Evolutionary conservation across 2,329 filamentous ascomycete genomes (phyloP), one percentile per base, ranked within the genome.

Genomic region (Geosmithia putterillii): DNA sequence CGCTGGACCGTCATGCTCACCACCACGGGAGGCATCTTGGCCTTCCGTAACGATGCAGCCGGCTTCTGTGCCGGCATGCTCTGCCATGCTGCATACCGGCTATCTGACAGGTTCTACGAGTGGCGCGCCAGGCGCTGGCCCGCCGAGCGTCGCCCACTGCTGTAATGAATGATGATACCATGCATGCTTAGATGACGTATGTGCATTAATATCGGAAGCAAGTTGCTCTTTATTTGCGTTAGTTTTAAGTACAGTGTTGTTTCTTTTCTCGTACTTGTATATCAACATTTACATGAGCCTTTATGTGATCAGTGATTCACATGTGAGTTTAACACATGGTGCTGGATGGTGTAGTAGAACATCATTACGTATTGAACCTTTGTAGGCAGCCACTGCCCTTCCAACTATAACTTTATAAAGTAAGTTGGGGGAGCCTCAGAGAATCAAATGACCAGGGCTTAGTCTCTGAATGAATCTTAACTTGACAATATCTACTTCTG

Each of bases 1-100:
- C 72, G 88, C 45, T 95, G 86, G 84, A 85, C 79, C 19, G 81
- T 95, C 0, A 94, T 95, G 88, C 71, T 95, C 46, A 81, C 89
- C 48, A 96, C 90, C 0, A 79, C 86, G 8, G 88, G 85, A 0
- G 75, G 83, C 3, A 73, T 94, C 43, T 62, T 96, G 41, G 87
- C 86, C 0, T 95, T 94, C 54, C 83, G 79, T 59, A 96, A 95
- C 55, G 89, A 94, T 61, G 88, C 82, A 0, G 75, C 95, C 6
- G 90, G 90, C 0, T 95, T 95, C 53, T 47, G 84, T 14, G 86
- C 83, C 0, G 90, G 90, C 0, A 75, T 94, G 70, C 58, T 85
- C 3, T 94, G 87, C 58, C 79, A 90, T 60, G 81, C 74, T 63
- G 76, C 78, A 0, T 84, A 88, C 55, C 58, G 63, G 48, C 38